Percentiles rank a stretch among this genome's conserved stretches.
phyloP scores from a whole-genome alignment of 345 rosid genomes.

The Eucalyptus marginata region DNA sequence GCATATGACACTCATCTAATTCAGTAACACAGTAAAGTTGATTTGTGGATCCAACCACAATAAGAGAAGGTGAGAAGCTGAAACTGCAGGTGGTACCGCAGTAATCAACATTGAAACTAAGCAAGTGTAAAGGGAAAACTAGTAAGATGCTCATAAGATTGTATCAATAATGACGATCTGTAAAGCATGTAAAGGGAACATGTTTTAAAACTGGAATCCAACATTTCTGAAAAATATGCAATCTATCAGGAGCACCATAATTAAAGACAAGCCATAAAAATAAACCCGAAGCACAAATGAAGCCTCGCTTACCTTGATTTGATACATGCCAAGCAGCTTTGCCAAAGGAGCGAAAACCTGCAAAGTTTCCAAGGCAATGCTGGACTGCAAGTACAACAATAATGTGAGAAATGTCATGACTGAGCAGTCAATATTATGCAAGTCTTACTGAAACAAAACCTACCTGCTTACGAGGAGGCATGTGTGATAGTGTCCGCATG shows the following conservation, averaged over 20 bases:
- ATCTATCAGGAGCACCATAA: neutral
- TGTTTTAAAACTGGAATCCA: neutral
- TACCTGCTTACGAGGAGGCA: slow-evolving; percentile 99
- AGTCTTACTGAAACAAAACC: neutral
- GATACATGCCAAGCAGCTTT: slow-evolving; percentile 94
- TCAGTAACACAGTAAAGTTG: neutral
- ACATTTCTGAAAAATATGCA: neutral
- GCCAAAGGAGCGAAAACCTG: slow-evolving; percentile 98
- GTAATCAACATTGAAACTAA: neutral
- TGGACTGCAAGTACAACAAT: slow-evolving; percentile 47
- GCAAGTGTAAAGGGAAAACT: neutral
- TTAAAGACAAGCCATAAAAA: neutral
- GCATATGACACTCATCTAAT: neutral
- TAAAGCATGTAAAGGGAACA: neutral
- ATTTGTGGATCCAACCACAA: neutral
- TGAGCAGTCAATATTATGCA: neutral
- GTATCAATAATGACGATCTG: neutral
- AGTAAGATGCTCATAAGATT: neutral
- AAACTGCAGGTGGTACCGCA: neutral
- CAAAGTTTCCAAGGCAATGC: slow-evolving; percentile 94
- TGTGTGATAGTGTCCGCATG: slow-evolving; percentile 89
- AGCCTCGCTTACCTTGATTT: slow-evolving; percentile 56
- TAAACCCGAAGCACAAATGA: neutral
- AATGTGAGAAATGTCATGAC: neutral
- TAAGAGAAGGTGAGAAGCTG: neutral